Base-by-base conservation (phyloP, 345 rosid species). In the Raphanus raphanistrum region DNA sequence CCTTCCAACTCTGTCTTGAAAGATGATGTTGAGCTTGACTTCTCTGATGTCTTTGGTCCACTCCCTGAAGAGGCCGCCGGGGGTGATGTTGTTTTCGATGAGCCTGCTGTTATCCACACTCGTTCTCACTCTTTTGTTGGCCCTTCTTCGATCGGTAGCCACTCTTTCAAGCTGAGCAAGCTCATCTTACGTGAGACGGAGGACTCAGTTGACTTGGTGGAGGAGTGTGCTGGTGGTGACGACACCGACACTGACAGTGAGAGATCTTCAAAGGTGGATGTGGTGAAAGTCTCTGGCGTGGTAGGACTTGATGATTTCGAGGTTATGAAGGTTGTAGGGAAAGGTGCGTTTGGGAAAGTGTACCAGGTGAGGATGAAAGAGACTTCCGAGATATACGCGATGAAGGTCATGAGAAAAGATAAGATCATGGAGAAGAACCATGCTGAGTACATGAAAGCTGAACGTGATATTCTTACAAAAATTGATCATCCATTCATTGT, bases 401-500 rank as follows among this genome's bases (percentile, higher is more conserved):
- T 95, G 99, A 95, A 95, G 88, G 99, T 95, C 71, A 89, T 95
- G 98, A 82, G 99, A 45, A 95, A 95, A 87, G 99, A 95, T 82
- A 88, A 83, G 73, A 90, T 95, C 13, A 85, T 95, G 87, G 97
- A 95, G 88, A 92, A 88, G 84, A 88, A 95, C 82, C 97, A 91
- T 54, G 96, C 88, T 2, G 97, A 86, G 70, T 95, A 92, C 88
- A 95, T 91, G 99, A 91, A 89, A 84, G 94, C 96, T 27, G 99
- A 95, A 86, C 92, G 95, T 50, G 96, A 95, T 55, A 95, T 95
- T 67, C 84, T 95, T 48, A 91, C 90, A 0, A 90, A 90, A 80
- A 82, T 89, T 3, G 92, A 91, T 63, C 98, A 95, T 82, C 99
- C 99, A 1, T 94, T 92, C 84, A 86, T 94, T 71, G 98, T 94